Evolutionary conservation across 495 filamentous ascomycete species (phyloP), one percentile per base, ranked within the genome.

Genomic region (Hypoxylon fragiforme): DNA sequence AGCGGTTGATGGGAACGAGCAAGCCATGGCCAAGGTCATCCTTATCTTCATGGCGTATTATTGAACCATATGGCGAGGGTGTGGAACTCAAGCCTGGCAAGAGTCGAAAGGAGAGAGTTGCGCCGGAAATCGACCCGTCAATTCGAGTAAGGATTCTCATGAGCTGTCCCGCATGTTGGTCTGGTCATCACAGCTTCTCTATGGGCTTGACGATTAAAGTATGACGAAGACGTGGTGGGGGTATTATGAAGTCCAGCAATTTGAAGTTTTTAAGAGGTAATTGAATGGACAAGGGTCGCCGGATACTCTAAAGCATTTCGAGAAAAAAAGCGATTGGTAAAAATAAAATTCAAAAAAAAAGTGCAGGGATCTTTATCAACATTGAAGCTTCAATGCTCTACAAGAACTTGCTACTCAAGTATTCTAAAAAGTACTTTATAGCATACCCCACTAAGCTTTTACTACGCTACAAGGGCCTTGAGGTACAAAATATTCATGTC

Each of bases 121-220:
- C 68, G 73, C 75, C 73, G 72, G 71, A 76, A 73, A 73, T 72
- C 71, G 73, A 74, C 70, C 74, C 70, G 66, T 79, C 72, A 68
- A 77, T 73, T 73, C 71, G 72, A 65, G 65, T 74, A 54, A 72
- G 65, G 69, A 74, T 68, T 77, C 72, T 78, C 76, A 79, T 79
- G 76, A 68, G 76, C 65, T 71, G 69, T 71, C 64, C 71, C 66
- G 66, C 76, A 79, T 79, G 67, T 58, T 76, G 67, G 53, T 61
- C 57, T 37, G 60, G 55, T 63, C 67, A 75, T 69, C 69, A 70
- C 65, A 70, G 57, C 69, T 65, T 69, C 62, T 62, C 47, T 67
- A 62, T 30, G 40, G 40, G 45, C 12, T 60, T 50, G 55, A 57
- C 34, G 53, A 32, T 55, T 60, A 56, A 9, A 18, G 34, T 37